Conservation (phyloP, 768 basidiomycete genomes). For the Imleria badia region DNA sequence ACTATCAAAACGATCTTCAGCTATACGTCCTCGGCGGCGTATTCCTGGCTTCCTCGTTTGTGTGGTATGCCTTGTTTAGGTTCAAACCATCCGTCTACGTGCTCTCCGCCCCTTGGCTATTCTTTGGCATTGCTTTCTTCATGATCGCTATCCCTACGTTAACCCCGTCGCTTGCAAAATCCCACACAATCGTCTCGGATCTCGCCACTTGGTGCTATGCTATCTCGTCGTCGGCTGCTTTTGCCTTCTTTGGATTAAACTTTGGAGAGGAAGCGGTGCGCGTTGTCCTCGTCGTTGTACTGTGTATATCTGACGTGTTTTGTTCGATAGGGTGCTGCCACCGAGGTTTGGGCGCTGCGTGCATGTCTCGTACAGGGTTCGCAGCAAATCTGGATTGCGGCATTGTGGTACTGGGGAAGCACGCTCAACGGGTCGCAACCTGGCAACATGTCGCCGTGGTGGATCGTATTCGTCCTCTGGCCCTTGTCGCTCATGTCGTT, state of each 20-base stretch:
- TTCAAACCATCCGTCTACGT: conserved; percentile 86
- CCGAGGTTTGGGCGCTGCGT: conserved; percentile 89
- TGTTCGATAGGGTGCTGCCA: conserved; percentile 73
- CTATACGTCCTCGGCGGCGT: conserved; percentile 89
- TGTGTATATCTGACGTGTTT: conserved; percentile 6
- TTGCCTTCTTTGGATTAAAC: conserved; percentile 92
- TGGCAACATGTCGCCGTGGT: conserved; percentile 70
- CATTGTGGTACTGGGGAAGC: conserved; percentile 95
- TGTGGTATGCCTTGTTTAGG: conserved; percentile 91
- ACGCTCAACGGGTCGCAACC: conserved; percentile 58
- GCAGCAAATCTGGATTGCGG: conserved; percentile 95
- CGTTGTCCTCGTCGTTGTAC: conserved; percentile 19
- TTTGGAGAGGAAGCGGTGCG: conserved; percentile 93
- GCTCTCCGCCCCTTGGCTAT: conserved; percentile 84
- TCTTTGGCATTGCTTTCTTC: conserved; percentile 90
- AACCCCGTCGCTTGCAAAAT: conserved; percentile 50
- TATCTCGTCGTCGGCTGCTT: conserved; percentile 88
- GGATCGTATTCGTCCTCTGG: conserved; percentile 81
- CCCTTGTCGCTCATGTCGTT: conserved; percentile 76
- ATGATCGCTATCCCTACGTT: conserved; percentile 87
- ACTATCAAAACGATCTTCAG: conserved; percentile 76
- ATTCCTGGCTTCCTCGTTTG: conserved; percentile 80
- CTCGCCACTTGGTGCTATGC: conserved; percentile 91
- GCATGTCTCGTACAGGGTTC: conserved; percentile 94
- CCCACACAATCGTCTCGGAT: conserved; percentile 69